Base-by-base conservation (phyloP, 495 filamentous ascomycete genomes). In the Aspergillus egyptiacus region DNA sequence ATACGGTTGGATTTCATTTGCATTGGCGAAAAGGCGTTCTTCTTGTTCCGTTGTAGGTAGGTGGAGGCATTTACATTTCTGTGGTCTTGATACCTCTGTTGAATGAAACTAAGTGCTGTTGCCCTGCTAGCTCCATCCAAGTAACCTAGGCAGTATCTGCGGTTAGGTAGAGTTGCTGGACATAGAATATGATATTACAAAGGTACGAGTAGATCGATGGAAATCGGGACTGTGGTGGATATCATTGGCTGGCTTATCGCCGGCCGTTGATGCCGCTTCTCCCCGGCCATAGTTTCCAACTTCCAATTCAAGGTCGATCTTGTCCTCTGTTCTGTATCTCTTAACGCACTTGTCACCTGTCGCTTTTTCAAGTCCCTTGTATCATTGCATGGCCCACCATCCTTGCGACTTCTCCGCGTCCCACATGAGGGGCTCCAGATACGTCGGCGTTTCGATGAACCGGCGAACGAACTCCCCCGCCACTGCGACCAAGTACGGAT, bases 21-120 rank as follows among this genome's bases (percentile, higher is more conserved):
- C 34, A 60, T 46, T 43, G 57, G 57, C 57, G 57, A 54, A 56
- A 54, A 51, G 53, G 47, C 50, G 56, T 56, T 13, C 51, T 38
- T 41, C 25, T 30, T 60, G 32, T 31, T 53, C 34, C 35, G 40
- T 15, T 37, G 42, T 53, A 46, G 46, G 53, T 40, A 20, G 48
- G 33, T 41, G 37, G 6, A 9, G 30, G 24, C 18, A 9, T 24
- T 11, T 13, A 31, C 28, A 18, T 14, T 48, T 35, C 47, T 48
- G 20, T 54, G 53, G 38, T 58, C 50, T 32, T 53, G 53, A 56
- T 59, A 56, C n/a, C n/a, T n/a, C n/a, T 31, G 28, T 3, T 31
- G n/a, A 20, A 7, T 37, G 10, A 20, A 20, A 17, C 11, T 11
- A 37, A 46, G 43, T 14, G 27, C 41, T 30, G 32, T 19, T 35